Evolutionary conservation across 495 filamentous ascomycete genomes (phyloP).

Genomic region (Hyaloscypha bicolor): DNA sequence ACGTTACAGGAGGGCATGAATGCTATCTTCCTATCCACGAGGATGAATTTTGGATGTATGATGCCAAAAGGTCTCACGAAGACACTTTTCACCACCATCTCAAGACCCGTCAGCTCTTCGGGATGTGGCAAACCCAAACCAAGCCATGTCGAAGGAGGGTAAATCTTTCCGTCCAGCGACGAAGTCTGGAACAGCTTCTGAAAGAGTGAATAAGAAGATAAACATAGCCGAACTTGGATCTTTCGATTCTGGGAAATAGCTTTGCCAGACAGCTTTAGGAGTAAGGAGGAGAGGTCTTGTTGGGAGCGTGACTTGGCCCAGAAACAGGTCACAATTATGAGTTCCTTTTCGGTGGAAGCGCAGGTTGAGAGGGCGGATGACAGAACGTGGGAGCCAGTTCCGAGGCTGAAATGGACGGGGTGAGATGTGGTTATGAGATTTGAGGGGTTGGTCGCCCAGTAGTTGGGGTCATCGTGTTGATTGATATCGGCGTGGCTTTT

Average conservation of each 20-base stretch:
- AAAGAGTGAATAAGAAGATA: slow-evolving; percentile 65
- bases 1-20: slow-evolving; percentile 73
- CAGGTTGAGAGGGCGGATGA: slow-evolving; percentile 56
- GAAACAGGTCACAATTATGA: slow-evolving; percentile 77
- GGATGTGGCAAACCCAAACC: slow-evolving; percentile 59
- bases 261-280: slow-evolving; percentile 25
- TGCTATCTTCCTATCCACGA: slow-evolving; percentile 63
- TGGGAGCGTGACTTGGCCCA: slow-evolving; percentile 65
- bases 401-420: slow-evolving; percentile 22
- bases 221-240: slow-evolving; percentile 58
- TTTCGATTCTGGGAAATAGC: slow-evolving; percentile 34
- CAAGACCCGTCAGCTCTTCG: slow-evolving; percentile 55
- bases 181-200: slow-evolving; percentile 72
- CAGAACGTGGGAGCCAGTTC: slow-evolving; percentile 29
- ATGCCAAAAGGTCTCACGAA: slow-evolving; percentile 76
- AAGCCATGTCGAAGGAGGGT: slow-evolving; percentile 57
- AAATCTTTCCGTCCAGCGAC: slow-evolving; percentile 55
- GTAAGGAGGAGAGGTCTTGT: slow-evolving; percentile 40
- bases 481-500: not conserved
- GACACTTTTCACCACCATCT: slow-evolving; percentile 66
- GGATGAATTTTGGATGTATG: slow-evolving; percentile 76
- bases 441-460: slow-evolving; percentile 16
- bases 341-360: slow-evolving; percentile 54
- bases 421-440: slow-evolving; percentile 24
- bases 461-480: slow-evolving; percentile 18